Percentiles rank a stretch among this genome's conserved stretches.
Evolutionary conservation across 2,329 filamentous ascomycete genomes (phyloP).

Genomic region (Truncatella angustata): DNA sequence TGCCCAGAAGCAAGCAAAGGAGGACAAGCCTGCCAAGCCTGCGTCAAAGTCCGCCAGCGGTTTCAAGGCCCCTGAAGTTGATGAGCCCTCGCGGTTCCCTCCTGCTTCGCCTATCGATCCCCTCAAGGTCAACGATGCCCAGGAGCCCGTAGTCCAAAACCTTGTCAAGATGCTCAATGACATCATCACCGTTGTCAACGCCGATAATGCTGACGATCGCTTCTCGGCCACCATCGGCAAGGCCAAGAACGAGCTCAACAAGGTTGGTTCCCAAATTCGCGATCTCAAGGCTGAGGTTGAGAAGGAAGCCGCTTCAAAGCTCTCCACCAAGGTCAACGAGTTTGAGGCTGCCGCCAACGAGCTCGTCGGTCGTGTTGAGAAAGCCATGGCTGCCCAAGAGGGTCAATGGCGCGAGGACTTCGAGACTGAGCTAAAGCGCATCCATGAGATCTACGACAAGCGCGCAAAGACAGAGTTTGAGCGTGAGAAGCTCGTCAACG

Average conservation of each 20-base stretch:
- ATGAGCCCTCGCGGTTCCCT: constrained; percentile 63
- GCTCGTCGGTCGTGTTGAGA: constrained; percentile 84
- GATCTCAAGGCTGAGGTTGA: constrained; percentile 68
- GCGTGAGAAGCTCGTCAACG: constrained; percentile 74
- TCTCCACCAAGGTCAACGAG: constrained; percentile 68
- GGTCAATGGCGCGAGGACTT: constrained; percentile 84
- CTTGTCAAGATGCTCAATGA: constrained; percentile 94
- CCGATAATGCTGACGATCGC: constrained; percentile 73
- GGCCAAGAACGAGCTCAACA: constrained; percentile 79
- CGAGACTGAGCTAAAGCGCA: constrained; percentile 76
- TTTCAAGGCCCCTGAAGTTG: constrained; percentile 59
- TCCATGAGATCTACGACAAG: constrained; percentile 75
- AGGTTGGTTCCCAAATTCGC: constrained; percentile 76
- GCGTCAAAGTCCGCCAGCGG: too few relatives aligned
- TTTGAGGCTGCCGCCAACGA: constrained; percentile 87
- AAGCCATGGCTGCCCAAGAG: constrained; percentile 78
- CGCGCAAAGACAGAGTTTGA: constrained; percentile 78
- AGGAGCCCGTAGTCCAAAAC: constrained; percentile 87
- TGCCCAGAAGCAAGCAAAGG: constrained; percentile 24
- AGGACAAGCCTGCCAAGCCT: constrained; percentile 14
- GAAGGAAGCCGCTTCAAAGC: constrained; percentile 70
- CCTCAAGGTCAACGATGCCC: constrained; percentile 69
- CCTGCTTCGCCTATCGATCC: constrained; percentile 73
- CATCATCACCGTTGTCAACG: constrained; percentile 90
- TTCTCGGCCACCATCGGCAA: constrained; percentile 78